A percentile compares a stretch with the other conserved stretches of the same genome.
These are phyloP conservation scores for Claviceps citrina DNA, from an alignment of 2,329 filamentous ascomycete species.

Conservation along the genomic window DNA sequence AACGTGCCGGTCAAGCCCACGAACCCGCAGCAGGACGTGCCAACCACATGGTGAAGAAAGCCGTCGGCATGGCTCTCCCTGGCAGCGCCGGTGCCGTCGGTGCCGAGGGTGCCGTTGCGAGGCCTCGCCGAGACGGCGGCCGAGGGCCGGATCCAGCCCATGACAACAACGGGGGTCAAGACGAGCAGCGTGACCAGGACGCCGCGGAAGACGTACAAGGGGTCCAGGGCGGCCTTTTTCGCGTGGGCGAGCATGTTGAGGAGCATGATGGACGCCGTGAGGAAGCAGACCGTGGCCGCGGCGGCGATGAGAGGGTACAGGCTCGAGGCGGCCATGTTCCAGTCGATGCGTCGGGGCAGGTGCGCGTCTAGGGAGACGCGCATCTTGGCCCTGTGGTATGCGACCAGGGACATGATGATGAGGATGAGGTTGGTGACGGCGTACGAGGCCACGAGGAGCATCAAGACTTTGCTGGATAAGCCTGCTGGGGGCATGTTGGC, in stretches of 20 bases:
- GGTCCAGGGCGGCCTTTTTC: constrained; percentile 1
- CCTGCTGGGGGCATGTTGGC: not conserved
- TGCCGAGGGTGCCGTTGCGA: too few relatives aligned
- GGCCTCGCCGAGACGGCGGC: not conserved
- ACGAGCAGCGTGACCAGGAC: constrained; percentile 12
- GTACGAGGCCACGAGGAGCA: constrained; percentile 10
- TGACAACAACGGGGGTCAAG: constrained; percentile 6
- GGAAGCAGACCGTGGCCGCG: constrained; percentile 7
- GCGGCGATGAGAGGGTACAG: constrained; percentile 11
- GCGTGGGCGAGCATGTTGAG: constrained; percentile 6
- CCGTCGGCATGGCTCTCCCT: too few relatives aligned
- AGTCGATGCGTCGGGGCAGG: not conserved
- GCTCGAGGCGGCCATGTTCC: constrained; percentile 4
- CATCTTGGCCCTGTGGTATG: not conserved
- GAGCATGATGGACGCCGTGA: constrained; percentile 8
- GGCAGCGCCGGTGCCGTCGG: too few relatives aligned
- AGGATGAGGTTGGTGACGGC: constrained; percentile 11
- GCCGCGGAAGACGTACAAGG: constrained; percentile 13
- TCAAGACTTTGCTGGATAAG: constrained; percentile 6
- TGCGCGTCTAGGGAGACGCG: not conserved
- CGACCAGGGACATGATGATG: constrained; percentile 8
- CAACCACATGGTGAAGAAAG: too few relatives aligned
- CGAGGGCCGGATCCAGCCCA: constrained; percentile 7
- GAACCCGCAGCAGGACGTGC: too few relatives aligned
- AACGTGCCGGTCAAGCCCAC: constrained; percentile 2